phyloP scores from a whole-genome alignment of 106 monocot species.

The Cymbidium sinense region DNA sequence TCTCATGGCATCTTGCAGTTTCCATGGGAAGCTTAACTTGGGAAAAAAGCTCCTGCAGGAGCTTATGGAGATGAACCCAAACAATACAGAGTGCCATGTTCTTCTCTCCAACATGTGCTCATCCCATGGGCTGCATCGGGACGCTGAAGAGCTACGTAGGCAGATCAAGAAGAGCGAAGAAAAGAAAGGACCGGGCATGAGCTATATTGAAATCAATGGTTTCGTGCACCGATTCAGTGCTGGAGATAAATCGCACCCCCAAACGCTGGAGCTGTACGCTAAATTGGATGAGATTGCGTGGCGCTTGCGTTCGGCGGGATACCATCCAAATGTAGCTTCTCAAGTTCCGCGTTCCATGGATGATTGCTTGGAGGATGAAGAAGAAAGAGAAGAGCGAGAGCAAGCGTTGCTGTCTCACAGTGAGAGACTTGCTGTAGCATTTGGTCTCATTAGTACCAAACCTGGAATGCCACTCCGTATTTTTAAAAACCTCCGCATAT shows the following conservation, averaged over 20 bases:
- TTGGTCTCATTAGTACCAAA: constrained; percentile 47
- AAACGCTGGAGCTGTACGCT: constrained; percentile 27
- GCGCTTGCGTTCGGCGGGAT: constrained; percentile 34
- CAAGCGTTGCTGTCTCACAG: constrained; percentile 45
- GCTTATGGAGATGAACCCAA: constrained; percentile 34
- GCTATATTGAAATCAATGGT: constrained; percentile 49
- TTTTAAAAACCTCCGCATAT: constrained; percentile 69
- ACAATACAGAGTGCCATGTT: constrained; percentile 37
- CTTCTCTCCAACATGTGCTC: constrained; percentile 45
- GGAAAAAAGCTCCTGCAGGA: constrained; percentile 33
- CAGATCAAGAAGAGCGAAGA: constrained; percentile 22
- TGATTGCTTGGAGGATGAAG: constrained; percentile 12
- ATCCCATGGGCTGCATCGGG: constrained; percentile 22
- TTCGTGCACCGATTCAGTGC: constrained; percentile 47
- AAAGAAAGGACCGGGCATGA: constrained; percentile 45
- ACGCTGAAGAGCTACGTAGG: constrained; percentile 30
- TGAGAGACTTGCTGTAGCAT: constrained; percentile 53
- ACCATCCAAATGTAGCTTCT: constrained; percentile 18
- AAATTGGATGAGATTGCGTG: constrained; percentile 39
- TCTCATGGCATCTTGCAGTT: constrained; percentile 46
- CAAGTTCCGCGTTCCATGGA: constrained; percentile 17
- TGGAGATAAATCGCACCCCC: constrained; percentile 53
- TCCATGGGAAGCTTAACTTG: constrained; percentile 36
- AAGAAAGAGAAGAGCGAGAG: constrained; percentile 40
- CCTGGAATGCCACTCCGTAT: constrained; percentile 31